Base-by-base conservation (phyloP, 495 filamentous ascomycete species). In the Chaetomium tenue region DNA sequence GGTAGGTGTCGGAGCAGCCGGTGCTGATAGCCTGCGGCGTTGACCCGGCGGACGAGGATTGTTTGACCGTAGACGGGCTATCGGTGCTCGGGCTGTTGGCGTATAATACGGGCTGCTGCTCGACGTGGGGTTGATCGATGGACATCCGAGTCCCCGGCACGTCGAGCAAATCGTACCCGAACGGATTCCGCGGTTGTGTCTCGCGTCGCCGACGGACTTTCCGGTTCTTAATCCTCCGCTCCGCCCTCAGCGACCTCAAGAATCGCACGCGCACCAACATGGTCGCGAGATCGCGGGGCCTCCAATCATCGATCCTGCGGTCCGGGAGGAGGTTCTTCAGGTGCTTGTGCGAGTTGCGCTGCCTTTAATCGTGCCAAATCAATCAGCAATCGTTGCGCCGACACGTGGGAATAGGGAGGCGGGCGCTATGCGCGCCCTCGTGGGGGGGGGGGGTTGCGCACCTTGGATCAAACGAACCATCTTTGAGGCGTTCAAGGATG, bases 291-390 rank as follows among this genome's bases (percentile, higher is more conserved):
- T 75, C 72, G 46, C 72, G 56, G 18, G 72, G 72, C 63, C 72
- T 60, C 72, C 72, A 75, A 52, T 75, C 72, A 63, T 75, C 72
- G 52, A 75, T 75, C 48, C 72, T 64, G 47, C 72, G 71, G 46
- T 75, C 72, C n/a, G 72, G 72, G 18, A 75, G 68, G 5, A 75
- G 57, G 58, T 66, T 72, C 54, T 67, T 70, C 6, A 75, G 63
- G 53, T 73, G 72, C 61, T 75, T 75, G 71, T 75, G 72, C 3
- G 72, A 70, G 66, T 75, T 75, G 56, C 72, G 72, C 46, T 75
- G 72, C 58, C 72, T 75, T 50, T 12, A 25, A 11, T 22, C 66
- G 23, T 46, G 23, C 52, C 42, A 30, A 11, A 52, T 66, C 58
- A 54, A 51, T 67, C 58, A 61, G 28, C 37, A 20, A 30, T 13